Evolutionary conservation across 2,329 filamentous ascomycete species (phyloP).

Genomic region (Neurospora sp.): DNA sequence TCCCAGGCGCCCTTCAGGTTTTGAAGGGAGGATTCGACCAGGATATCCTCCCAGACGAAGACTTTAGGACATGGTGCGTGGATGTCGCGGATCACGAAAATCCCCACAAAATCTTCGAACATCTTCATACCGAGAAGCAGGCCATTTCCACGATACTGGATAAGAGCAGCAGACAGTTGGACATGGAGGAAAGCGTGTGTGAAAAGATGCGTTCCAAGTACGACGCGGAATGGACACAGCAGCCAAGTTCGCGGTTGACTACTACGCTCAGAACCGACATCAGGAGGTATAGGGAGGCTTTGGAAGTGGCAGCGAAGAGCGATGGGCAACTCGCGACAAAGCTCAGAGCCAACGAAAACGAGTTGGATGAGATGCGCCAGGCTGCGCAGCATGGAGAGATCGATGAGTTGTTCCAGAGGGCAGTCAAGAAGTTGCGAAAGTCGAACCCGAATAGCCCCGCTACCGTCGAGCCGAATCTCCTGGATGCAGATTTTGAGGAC

Average conservation of each 20-base stretch:
- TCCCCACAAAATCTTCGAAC: constrained; percentile 69
- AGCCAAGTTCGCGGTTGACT: constrained; percentile 84
- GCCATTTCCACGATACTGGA: constrained; percentile 65
- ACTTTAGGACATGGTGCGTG: constrained; percentile 89
- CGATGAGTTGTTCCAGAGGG: constrained; percentile 79
- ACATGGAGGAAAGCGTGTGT: constrained; percentile 95
- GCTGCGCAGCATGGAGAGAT: constrained; percentile 81
- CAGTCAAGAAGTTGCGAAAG: constrained; percentile 69
- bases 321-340: constrained; percentile 77
- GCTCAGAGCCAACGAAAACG: constrained; percentile 71
- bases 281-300: constrained; percentile 73
- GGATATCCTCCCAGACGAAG: constrained; percentile 76
- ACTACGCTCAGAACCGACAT: constrained; percentile 81
- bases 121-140: constrained; percentile 66
- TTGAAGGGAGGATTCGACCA: constrained; percentile 89
- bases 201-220: constrained; percentile 99
- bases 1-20: constrained; percentile 82
- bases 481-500: constrained; percentile 90
- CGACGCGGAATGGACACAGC: constrained; percentile 90
- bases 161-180: constrained; percentile 73
- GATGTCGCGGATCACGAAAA: constrained; percentile 80
- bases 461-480: constrained; percentile 59
- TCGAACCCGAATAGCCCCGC: constrained; percentile 49
- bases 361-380: constrained; percentile 91
- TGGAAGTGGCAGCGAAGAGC: constrained; percentile 81